Conservation (phyloP, 1,139 yeast species). For the Zhuliangozyma parablackwelliae region DNA sequence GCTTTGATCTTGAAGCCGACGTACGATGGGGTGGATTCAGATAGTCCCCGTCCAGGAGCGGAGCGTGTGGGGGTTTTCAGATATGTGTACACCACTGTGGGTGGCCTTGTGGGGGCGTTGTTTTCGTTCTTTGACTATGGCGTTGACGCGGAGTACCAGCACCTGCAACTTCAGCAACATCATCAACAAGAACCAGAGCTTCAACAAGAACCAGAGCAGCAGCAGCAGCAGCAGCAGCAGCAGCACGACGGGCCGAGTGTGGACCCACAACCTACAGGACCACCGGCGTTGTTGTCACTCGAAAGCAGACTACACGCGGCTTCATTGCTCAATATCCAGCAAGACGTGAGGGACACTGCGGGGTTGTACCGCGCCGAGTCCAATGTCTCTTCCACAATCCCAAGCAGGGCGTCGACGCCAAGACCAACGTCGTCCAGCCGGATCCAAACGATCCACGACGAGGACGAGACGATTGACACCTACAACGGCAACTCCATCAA, state of each 20-base stretch:
- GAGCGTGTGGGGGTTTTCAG: constrained; percentile 14
- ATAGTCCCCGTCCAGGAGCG: constrained; percentile 11
- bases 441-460: constrained; percentile 19
- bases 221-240: neutral
- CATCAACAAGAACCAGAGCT: constrained; percentile 5
- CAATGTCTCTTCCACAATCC: constrained; percentile 4
- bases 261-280: constrained; percentile 11
- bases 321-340: constrained; percentile 14
- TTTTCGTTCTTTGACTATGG: constrained; percentile 44
- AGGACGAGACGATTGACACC: constrained; percentile 9
- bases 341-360: constrained; percentile 1
- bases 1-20: constrained; percentile 61
- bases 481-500: constrained; percentile 21
- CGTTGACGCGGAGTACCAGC: constrained; percentile 15
- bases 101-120: constrained; percentile 17
- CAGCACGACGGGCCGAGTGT: constrained; percentile 10
- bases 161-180: neutral
- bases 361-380: neutral
- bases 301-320: neutral
- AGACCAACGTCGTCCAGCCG: constrained; percentile 16
- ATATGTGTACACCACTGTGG: constrained; percentile 12
- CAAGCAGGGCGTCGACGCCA: constrained; percentile 17
- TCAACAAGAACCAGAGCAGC: constrained; percentile 2
- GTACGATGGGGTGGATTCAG: constrained; percentile 22
- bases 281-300: constrained; percentile 10